Percentiles rank a stretch among this genome's conserved stretches.
Conservation (phyloP, 371 early-diverging fungal genomes). For the Mucor mucedo region DNA sequence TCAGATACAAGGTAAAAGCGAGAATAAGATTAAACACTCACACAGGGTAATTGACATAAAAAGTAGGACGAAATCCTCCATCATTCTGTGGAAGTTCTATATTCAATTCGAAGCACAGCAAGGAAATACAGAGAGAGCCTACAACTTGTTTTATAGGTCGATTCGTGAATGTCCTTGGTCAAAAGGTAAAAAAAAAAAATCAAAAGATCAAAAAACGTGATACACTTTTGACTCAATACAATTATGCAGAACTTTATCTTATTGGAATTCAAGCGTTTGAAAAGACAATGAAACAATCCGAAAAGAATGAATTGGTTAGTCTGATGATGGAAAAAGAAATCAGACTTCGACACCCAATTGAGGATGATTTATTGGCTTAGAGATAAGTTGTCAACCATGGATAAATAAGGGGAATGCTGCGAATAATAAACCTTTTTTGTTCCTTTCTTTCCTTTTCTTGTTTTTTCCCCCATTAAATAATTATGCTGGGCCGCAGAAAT, state of each 20-base stretch:
- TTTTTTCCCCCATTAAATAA: not conserved
- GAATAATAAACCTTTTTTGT: not conserved
- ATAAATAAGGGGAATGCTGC: not conserved
- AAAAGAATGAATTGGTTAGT: conserved; percentile 56
- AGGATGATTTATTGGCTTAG: conserved; percentile 24
- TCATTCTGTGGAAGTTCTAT: conserved; percentile 65
- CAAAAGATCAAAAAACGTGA: not conserved
- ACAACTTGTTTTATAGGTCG: conserved; percentile 61
- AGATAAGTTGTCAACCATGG: conserved; percentile 4
- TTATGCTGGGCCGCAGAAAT: conserved; percentile 11
- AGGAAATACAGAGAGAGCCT: conserved; percentile 46
- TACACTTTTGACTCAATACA: not conserved
- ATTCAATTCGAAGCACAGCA: conserved; percentile 62
- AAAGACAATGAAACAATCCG: conserved; percentile 48
- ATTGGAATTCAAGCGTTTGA: conserved; percentile 53
- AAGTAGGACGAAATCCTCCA: conserved; percentile 51
- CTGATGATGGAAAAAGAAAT: conserved; percentile 75
- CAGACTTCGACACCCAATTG: conserved; percentile 49
- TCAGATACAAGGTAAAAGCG: conserved; percentile 50
- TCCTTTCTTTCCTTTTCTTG: conserved; percentile 1
- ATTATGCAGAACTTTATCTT: conserved; percentile 55
- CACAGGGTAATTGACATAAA: not conserved
- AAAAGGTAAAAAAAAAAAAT: conserved; percentile 51
- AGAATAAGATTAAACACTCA: not conserved
- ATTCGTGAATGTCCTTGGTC: conserved; percentile 76